Percentiles rank a stretch among this genome's conserved stretches.
Evolutionary conservation across 2,329 filamentous ascomycete species (phyloP).

Genomic region (Cladosporium sp.): DNA sequence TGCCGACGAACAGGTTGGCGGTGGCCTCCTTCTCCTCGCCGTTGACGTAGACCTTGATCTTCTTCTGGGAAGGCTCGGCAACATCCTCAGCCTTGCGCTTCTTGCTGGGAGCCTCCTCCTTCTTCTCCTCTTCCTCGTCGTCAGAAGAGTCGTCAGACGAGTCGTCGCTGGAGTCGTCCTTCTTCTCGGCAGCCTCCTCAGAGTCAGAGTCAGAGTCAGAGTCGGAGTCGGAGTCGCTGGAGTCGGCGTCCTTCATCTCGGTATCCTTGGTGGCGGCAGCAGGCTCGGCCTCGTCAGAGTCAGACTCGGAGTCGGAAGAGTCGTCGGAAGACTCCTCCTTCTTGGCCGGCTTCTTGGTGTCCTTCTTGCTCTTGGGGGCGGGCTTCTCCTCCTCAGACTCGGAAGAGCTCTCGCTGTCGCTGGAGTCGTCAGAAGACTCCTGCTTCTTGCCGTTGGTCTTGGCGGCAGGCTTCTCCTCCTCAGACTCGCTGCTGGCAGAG

Average conservation of each 20-base stretch:
- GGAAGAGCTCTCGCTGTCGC: conserved; percentile 10
- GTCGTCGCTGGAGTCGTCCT: conserved; percentile 10
- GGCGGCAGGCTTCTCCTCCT: conserved; percentile 30
- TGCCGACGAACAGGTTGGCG: conserved; percentile 79
- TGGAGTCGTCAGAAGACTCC: conserved; percentile 14
- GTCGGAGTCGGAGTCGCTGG: conserved; percentile 20
- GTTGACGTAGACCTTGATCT: conserved; percentile 50
- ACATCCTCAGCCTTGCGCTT: conserved; percentile 61
- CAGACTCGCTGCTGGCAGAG: conserved; percentile 33
- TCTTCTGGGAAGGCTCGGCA: conserved; percentile 53
- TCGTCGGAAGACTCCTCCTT: conserved; percentile 21
- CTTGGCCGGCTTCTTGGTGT: conserved; percentile 22
- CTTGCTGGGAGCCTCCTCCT: conserved; percentile 46
- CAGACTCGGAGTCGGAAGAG: conserved; percentile 19
- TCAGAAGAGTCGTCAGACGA: conserved; percentile 23
- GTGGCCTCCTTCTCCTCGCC: conserved; percentile 36
- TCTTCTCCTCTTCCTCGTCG: conserved; percentile 33
- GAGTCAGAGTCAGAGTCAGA: conserved; percentile 5
- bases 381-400: conserved; percentile 15
- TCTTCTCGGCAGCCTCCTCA: conserved; percentile 1
- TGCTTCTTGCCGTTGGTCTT: conserved; percentile 18
- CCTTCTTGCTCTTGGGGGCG: conserved; percentile 26
- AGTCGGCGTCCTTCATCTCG: conserved; percentile 13
- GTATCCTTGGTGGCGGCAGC: conserved; percentile 10
- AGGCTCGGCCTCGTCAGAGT: conserved; percentile 11